Evolutionary conservation across 164 flowering plant genomes (phyloP), one percentile per base, ranked within the genome.

Genomic region (Vitis labrusca): DNA sequence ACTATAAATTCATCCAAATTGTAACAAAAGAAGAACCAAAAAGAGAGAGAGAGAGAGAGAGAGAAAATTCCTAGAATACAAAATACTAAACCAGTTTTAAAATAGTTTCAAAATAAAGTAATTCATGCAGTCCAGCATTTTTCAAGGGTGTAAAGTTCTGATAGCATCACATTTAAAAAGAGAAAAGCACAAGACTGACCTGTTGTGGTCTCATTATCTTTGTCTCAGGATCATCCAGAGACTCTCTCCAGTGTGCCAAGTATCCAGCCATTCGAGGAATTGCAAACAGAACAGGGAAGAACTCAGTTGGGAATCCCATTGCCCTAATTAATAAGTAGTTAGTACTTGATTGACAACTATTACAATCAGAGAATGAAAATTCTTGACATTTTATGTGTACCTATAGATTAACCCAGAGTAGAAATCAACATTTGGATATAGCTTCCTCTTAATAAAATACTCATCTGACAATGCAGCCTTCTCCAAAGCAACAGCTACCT

Each of bases 181-280:
- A 62, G 10, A 30, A 5, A 71, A 54, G 49, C 10, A 14, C 12
- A 12, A 23, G 16, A 73, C 81, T 60, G 68, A 91, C 99, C 98
- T 96, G 81, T 67, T 90, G 95, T 2, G 99, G 99, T 77, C 99
- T 85, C 90, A 93, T 91, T 67, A 96, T 91, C 90, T 93, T 96
- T 14, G 99, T 96, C 65, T 96, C 99, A 68, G 99, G 98, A 81
- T 96, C 98, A 82, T 96, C 98, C 50, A 96, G 84, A 54, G 99
- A 96, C 79, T 96, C 99, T 29, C 88, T 74, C 99, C 99, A 93
- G 73, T 96, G 99, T 37, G 99, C 73, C 60, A 92, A 80, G 73
- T 89, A 96, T 15, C 98, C 99, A 68, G 97, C 99, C 99, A 96
- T 96, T 56, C 99, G 87, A 71, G 99, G 99, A 67, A 93, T 88